Conservation (phyloP, 2,329 filamentous ascomycete genomes). For the Claviceps humidiphila region DNA sequence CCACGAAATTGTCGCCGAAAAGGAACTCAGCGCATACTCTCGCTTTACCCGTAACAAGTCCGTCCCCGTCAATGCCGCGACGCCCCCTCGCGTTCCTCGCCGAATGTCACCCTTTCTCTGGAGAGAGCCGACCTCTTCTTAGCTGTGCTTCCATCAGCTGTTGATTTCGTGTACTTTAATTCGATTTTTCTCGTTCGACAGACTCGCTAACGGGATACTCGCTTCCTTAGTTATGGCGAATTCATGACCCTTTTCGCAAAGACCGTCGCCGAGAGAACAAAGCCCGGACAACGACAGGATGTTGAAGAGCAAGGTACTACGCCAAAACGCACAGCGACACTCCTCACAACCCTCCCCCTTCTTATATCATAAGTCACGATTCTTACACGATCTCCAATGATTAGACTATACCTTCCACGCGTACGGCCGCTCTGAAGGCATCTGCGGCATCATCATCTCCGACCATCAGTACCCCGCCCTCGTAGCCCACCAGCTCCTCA, state of each 20-base stretch:
- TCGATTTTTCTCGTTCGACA: background rate
- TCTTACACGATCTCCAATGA: background rate
- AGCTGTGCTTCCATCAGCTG: background rate
- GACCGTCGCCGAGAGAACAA: constrained; percentile 75
- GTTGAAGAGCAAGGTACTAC: constrained; percentile 63
- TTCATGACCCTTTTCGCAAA: constrained; percentile 80
- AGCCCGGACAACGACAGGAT: constrained; percentile 69
- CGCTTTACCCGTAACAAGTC: constrained; percentile 66
- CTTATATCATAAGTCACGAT: background rate
- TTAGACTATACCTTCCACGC: constrained; percentile 64
- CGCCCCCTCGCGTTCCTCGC: background rate
- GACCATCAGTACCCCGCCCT: constrained; percentile 63
- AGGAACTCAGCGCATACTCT: constrained; percentile 65
- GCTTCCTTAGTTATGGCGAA: constrained; percentile 30
- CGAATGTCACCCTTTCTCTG: background rate
- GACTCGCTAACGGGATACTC: constrained; percentile 5
- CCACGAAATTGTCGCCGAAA: constrained; percentile 63
- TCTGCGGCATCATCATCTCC: constrained; percentile 65
- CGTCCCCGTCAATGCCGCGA: constrained; percentile 12
- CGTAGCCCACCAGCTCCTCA: constrained; percentile 75
- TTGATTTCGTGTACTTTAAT: background rate
- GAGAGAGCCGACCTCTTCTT: background rate
- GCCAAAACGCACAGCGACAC: background rate
- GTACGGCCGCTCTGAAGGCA: constrained; percentile 60
- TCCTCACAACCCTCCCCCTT: too few species aligned